Percentiles rank a stretch among this genome's conserved stretches.
phyloP scores from a whole-genome alignment of 2,329 filamentous ascomycete species.

The Lachnellula suecica region DNA sequence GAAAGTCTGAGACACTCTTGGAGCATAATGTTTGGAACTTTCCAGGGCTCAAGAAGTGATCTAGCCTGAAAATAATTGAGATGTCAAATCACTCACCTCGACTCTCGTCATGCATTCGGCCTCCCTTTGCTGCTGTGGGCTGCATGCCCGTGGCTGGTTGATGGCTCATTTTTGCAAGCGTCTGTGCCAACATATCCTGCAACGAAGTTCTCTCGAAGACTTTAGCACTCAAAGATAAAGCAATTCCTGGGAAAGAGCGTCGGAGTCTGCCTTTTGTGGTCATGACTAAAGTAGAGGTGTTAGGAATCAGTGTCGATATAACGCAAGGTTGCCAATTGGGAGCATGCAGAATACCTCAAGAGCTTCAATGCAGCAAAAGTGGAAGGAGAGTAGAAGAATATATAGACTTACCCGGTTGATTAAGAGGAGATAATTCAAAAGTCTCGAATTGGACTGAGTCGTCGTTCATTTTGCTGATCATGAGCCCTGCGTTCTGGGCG shows the following conservation, averaged over 20 bases:
- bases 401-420: too few relatives aligned
- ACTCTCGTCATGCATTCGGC: slow-evolving; percentile 34
- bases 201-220: slow-evolving; percentile 22
- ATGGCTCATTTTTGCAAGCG: slow-evolving; percentile 8
- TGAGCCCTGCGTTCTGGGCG: slow-evolving; percentile 46
- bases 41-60: too few relatives aligned
- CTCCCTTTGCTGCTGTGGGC: not conserved
- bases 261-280: slow-evolving; percentile 37
- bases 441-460: slow-evolving; percentile 34
- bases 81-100: too few relatives aligned
- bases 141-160: not conserved
- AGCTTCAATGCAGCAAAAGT: too few relatives aligned
- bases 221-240: slow-evolving; percentile 31
- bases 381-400: too few relatives aligned
- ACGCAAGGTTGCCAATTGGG: too few relatives aligned
- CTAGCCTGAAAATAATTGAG: too few relatives aligned
- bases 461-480: slow-evolving; percentile 36
- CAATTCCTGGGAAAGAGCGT: slow-evolving; percentile 44
- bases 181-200: slow-evolving; percentile 5
- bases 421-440: slow-evolving; percentile 46
- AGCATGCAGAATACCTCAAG: too few relatives aligned
- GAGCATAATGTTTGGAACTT: too few relatives aligned
- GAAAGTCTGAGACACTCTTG: too few relatives aligned
- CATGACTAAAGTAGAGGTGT: too few relatives aligned
- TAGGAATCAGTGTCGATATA: too few relatives aligned